These are phyloP conservation scores for Hygrophoropsis aurantiaca DNA, from an alignment of 768 basidiomycete genomes.

Conservation along the genomic window DNA sequence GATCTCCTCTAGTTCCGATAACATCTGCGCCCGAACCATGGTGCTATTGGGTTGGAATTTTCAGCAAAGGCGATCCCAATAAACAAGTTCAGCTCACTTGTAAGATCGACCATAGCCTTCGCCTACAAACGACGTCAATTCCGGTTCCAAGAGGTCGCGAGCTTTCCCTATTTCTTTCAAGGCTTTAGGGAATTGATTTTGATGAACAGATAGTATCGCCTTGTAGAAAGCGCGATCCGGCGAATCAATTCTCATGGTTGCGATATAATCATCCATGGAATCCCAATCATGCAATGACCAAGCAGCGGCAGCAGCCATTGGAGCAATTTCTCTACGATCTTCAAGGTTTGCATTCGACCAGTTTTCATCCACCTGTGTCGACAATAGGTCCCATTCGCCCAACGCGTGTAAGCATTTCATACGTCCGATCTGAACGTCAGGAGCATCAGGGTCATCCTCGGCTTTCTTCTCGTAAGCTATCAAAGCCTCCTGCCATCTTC, in stretches of 20 bases:
- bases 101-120: slow-evolving; percentile 98
- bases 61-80: slow-evolving; percentile 12
- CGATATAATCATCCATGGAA: slow-evolving; percentile 95
- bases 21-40: slow-evolving; percentile 97
- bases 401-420: slow-evolving; percentile 97
- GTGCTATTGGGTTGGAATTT: slow-evolving; percentile 56
- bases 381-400: slow-evolving; percentile 95
- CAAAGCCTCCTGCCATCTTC: slow-evolving; percentile 94
- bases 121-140: slow-evolving; percentile 87
- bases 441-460: slow-evolving; percentile 69
- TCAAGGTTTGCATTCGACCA: slow-evolving; percentile 85
- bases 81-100: slow-evolving; percentile 58
- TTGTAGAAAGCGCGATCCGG: slow-evolving; percentile 95
- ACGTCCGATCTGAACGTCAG: slow-evolving; percentile 80
- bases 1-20: slow-evolving; percentile 97
- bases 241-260: slow-evolving; percentile 89
- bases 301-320: slow-evolving; percentile 94
- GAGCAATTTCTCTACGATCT: slow-evolving; percentile 87
- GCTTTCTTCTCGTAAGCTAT: slow-evolving; percentile 80
- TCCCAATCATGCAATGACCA: slow-evolving; percentile 99
- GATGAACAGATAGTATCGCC: slow-evolving; percentile 93
- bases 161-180: slow-evolving; percentile 88
- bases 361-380: slow-evolving; percentile 79
- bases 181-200: slow-evolving; percentile 94
- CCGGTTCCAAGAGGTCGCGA: slow-evolving; percentile 87